Evolutionary conservation across 345 rosid genomes (phyloP).

Genomic region (Citrus reticulata): DNA sequence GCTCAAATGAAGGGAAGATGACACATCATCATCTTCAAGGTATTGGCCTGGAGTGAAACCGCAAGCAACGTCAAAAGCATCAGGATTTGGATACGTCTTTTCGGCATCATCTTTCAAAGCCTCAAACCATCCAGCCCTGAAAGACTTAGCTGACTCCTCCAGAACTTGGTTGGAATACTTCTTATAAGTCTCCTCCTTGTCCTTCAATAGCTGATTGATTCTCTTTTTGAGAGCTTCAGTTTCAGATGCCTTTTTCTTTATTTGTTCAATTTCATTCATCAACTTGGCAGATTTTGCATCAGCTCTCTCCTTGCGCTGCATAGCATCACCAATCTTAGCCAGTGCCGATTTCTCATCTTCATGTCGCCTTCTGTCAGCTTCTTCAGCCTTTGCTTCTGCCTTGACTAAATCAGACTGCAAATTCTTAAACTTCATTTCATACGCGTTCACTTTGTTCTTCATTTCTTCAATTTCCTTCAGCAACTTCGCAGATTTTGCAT

Average conservation of each 20-base stretch:
- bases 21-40: not conserved
- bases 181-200: not conserved
- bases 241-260: not conserved
- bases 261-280: not conserved
- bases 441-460: not conserved
- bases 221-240: not conserved
- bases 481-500: not conserved
- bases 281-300: not conserved
- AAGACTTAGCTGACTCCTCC: not conserved
- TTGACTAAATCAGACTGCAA: no score
- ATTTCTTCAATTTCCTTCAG: not conserved
- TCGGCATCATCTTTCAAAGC: not conserved
- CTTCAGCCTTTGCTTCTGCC: not conserved
- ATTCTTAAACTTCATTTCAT: no score
- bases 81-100: not conserved
- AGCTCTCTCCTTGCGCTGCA: not conserved
- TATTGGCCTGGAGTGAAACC: not conserved
- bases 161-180: not conserved
- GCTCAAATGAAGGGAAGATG: not conserved
- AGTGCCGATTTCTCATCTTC: not conserved
- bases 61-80: not conserved
- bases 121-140: not conserved
- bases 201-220: not conserved
- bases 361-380: not conserved
- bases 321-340: not conserved